Evolutionary conservation across 2,329 filamentous ascomycete species (phyloP), one percentile per base, ranked within the genome.

Genomic region (Ophiostoma piceae): DNA sequence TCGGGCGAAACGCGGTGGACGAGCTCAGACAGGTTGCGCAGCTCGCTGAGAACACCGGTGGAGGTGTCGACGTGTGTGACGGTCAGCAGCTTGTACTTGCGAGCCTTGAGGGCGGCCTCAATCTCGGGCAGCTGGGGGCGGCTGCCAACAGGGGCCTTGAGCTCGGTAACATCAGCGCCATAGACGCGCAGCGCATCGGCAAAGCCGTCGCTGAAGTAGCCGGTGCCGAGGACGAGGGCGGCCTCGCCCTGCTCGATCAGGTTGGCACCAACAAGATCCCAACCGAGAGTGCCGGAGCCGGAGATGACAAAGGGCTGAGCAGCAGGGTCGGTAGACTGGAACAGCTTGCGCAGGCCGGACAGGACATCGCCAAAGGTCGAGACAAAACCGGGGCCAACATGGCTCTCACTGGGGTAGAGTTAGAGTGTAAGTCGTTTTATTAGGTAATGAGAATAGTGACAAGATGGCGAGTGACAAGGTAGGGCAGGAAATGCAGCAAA

Each of bases 41-140:
- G 87, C 79, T 98, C 94, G 77, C 91, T 96, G 67, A 99, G 83
- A 35, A 99, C 95, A 74, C 95, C 95, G 51, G 95, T 99, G 3
- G 94, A 97, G 32, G 95, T 99, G 78, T 99, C 95, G 73, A 97
- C 94, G 79, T 99, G 95, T 12, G 95, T 99, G 74, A 98, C 90
- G 60, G 94, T 98, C 76, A 99, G 81, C 73, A 94, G 79, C 86
- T 98, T 98, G 85, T 96, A 98, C 77, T 91, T 88, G 84, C 95
- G 96, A 83, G 92, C 88, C 79, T 90, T 90, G 74, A 99, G 84
- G 2, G 94, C 93, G 80, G 90, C 87, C 82, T 98, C 94, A 72
- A 99, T 89, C 79, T 96, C 92, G 68, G 90, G 85, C 51, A 96
- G 86, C 77, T 96, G 91, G 65, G 94, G 94, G 69, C 93, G 88